Conservation (phyloP, 179 eudicot genomes). For the Gypsophila paniculata region DNA sequence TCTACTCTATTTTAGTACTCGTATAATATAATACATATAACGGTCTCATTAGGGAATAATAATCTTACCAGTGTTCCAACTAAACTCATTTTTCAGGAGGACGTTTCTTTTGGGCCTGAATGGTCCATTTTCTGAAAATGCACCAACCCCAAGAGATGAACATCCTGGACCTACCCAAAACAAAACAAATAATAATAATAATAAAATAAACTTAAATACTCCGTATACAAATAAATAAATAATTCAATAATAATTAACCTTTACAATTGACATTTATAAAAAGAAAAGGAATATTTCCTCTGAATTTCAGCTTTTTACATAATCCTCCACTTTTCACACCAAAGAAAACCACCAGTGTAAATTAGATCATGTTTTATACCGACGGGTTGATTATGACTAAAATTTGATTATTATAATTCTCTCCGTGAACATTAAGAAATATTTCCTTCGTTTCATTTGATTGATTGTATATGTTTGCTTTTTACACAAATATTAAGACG, state of each 20-base stretch:
- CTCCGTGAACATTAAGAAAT: no score
- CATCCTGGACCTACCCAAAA: conserved; percentile 79
- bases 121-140: conserved; percentile 96
- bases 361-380: no score
- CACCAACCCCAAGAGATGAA: conserved; percentile 94
- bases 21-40: no score
- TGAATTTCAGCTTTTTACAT: conserved; percentile 29
- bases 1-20: no score
- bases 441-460: no score
- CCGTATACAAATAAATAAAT: no score
- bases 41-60: no score
- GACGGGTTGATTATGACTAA: no score
- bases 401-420: no score
- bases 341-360: no score
- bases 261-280: conserved; percentile 13
- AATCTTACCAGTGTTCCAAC: conserved; percentile 77
- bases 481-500: no score
- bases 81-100: conserved; percentile 61
- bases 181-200: background rate
- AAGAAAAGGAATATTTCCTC: conserved; percentile 28
- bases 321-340: background rate
- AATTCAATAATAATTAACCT: background rate
- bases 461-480: no score
- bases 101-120: conserved; percentile 73
- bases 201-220: background rate